These are phyloP conservation scores for Thelonectria discophora DNA, from an alignment of 2,329 filamentous ascomycete species.

Conservation along the genomic window DNA sequence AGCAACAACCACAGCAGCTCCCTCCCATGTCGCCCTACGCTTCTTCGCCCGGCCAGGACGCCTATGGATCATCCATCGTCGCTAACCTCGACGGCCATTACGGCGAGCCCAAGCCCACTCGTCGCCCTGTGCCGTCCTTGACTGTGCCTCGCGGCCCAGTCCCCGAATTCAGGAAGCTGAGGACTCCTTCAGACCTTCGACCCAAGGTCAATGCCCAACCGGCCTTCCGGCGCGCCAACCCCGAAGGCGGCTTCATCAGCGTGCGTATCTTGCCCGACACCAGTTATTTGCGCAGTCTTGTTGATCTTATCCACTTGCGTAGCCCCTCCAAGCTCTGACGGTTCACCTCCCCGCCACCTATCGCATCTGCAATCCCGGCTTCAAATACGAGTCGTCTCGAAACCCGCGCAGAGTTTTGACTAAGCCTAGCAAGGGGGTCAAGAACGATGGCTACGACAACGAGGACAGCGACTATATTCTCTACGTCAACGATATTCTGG, in stretches of 20 bases:
- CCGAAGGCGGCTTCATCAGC: constrained; percentile 97
- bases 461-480: constrained; percentile 99
- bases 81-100: constrained; percentile 75
- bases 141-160: constrained; percentile 71
- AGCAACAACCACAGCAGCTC: constrained; percentile 69
- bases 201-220: constrained; percentile 89
- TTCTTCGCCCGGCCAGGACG: constrained; percentile 65
- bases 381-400: constrained; percentile 98
- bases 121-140: constrained; percentile 59
- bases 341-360: constrained; percentile 94
- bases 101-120: constrained; percentile 63
- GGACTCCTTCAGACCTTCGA: constrained; percentile 76
- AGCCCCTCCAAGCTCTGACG: constrained; percentile 96
- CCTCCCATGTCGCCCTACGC: constrained; percentile 77
- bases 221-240: constrained; percentile 90
- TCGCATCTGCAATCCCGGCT: constrained; percentile 95
- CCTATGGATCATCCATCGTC: constrained; percentile 77
- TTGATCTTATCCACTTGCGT: constrained; percentile 32
- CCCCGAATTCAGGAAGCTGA: constrained; percentile 86
- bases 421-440: constrained; percentile 97
- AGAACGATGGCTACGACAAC: constrained; percentile 99
- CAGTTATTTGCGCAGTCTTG: neutral
- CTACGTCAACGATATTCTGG: constrained; percentile 98
- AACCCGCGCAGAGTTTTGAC: constrained; percentile 96
- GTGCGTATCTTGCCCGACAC: constrained; percentile 62